Evolutionary conservation across 2,329 filamentous ascomycete genomes (phyloP).

Genomic region (Colletotrichum tropicale): DNA sequence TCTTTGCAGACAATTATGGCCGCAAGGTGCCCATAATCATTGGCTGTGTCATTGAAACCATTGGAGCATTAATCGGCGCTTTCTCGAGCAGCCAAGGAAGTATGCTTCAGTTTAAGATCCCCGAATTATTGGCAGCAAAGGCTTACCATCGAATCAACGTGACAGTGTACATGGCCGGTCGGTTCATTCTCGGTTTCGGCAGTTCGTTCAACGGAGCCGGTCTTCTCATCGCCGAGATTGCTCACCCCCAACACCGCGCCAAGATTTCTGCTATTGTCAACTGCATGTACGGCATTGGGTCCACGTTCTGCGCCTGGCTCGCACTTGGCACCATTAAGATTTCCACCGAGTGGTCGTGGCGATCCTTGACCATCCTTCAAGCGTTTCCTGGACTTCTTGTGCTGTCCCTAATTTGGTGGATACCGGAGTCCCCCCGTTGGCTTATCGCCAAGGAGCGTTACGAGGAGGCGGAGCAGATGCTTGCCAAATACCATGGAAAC

Average conservation of each 20-base stretch:
- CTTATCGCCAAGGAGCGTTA: slow-evolving; percentile 31
- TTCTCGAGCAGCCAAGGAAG: slow-evolving; percentile 46
- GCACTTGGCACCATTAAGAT: not conserved
- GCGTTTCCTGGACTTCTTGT: not conserved
- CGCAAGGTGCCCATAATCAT: slow-evolving; percentile 45
- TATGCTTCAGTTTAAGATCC: slow-evolving; percentile 26
- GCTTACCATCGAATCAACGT: not conserved
- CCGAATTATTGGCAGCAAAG: not conserved
- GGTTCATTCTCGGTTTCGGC: slow-evolving; percentile 32
- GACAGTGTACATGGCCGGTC: slow-evolving; percentile 33
- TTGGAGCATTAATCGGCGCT: slow-evolving; percentile 43
- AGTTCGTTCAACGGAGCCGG: slow-evolving; percentile 55
- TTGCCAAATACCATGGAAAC: slow-evolving; percentile 52
- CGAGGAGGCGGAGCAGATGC: slow-evolving; percentile 32
- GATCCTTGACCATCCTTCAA: not conserved
- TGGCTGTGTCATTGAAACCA: slow-evolving; percentile 49
- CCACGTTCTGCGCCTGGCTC: not conserved
- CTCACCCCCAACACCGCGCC: not conserved
- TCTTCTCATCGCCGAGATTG: not conserved
- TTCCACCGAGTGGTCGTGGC: not conserved
- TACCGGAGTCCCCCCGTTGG: slow-evolving; percentile 35
- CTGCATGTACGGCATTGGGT: not conserved
- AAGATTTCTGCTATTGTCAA: not conserved
- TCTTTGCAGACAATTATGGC: slow-evolving; percentile 44
- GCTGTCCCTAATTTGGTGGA: slow-evolving; percentile 2